phyloP scores from a whole-genome alignment of 106 monocot species.

The Narthecium ossifragum region DNA sequence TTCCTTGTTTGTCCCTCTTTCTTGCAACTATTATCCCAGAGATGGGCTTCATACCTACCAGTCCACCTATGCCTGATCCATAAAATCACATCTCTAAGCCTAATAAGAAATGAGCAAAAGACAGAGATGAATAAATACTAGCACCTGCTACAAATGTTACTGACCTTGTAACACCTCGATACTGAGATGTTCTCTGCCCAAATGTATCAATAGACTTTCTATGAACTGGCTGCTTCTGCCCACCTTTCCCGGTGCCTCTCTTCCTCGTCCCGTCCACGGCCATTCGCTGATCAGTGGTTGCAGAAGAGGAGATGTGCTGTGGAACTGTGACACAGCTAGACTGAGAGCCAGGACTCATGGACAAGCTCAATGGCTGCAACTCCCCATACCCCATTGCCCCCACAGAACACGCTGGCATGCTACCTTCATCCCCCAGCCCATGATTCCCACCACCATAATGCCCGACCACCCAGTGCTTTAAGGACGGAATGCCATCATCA shows the following conservation, averaged over 20 bases:
- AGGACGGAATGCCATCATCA: conserved; percentile 31
- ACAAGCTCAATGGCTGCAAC: conserved; percentile 68
- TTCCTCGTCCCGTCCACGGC: conserved; percentile 49
- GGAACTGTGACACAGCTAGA: conserved; percentile 59
- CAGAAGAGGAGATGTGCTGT: conserved; percentile 24
- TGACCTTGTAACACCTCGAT: conserved; percentile 88
- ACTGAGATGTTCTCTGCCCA: conserved; percentile 97
- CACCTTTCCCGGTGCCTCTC: conserved; percentile 45
- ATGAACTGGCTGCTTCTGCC: conserved; percentile 89
- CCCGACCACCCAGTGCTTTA: conserved; percentile 47
- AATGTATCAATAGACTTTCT: conserved; percentile 95
- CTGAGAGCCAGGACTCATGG: conserved; percentile 93
- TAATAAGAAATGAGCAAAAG: not conserved
- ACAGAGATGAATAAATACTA: not conserved
- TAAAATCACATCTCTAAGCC: not conserved
- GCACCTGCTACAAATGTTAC: no score
- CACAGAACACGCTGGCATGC: conserved; percentile 22
- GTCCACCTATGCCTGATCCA: conserved; percentile 94
- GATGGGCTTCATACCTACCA: conserved; percentile 98
- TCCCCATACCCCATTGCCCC: conserved; percentile 63
- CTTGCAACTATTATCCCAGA: conserved; percentile 99
- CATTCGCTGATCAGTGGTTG: conserved; percentile 23
- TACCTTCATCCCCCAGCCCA: conserved; percentile 29
- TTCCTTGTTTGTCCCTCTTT: conserved; percentile 99
- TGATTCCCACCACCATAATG: conserved; percentile 15